These are phyloP conservation scores for Acanthamoeba polyphaga DNA, from an alignment of 208 protist species.

Conservation along the genomic window DNA sequence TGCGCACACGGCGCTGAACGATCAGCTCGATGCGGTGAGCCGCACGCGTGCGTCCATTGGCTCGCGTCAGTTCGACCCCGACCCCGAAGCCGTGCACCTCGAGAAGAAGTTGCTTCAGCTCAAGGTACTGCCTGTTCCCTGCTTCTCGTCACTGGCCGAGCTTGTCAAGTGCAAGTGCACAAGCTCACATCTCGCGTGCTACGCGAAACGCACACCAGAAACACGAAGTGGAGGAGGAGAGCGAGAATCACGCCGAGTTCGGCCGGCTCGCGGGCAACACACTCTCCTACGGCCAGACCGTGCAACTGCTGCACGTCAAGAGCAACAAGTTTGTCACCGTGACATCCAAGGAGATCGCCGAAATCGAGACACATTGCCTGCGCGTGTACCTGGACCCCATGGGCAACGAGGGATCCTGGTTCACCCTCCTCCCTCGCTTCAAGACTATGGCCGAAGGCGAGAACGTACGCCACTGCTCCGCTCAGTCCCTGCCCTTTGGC, in stretches of 20 bases:
- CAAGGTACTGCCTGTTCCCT: background rate
- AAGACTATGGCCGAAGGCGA: conserved; percentile 56
- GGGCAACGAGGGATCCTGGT: conserved; percentile 70
- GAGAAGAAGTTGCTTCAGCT: conserved; percentile 30
- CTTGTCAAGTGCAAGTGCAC: background rate
- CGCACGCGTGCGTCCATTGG: conserved; percentile 17
- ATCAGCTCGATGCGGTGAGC: conserved; percentile 17
- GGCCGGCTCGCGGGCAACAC: conserved; percentile 16
- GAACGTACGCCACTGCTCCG: background rate
- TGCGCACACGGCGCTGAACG: conserved; percentile 45
- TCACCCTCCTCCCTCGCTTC: conserved; percentile 61
- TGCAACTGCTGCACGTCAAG: conserved; percentile 57
- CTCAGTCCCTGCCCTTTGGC: background rate
- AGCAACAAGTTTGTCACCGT: conserved; percentile 71
- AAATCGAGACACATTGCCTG: conserved; percentile 53
- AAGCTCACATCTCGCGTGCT: background rate
- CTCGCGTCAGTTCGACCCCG: conserved; percentile 20
- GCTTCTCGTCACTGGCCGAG: background rate
- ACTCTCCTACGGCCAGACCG: conserved; percentile 42
- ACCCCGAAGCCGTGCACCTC: background rate
- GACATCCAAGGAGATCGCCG: conserved; percentile 56
- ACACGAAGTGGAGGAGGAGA: conserved; percentile 24
- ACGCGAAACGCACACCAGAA: background rate
- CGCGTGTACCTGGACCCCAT: conserved; percentile 38
- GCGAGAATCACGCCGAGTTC: conserved; percentile 34